Evolutionary conservation across 495 filamentous ascomycete species (phyloP).

Genomic region (Lophium mytilinum): DNA sequence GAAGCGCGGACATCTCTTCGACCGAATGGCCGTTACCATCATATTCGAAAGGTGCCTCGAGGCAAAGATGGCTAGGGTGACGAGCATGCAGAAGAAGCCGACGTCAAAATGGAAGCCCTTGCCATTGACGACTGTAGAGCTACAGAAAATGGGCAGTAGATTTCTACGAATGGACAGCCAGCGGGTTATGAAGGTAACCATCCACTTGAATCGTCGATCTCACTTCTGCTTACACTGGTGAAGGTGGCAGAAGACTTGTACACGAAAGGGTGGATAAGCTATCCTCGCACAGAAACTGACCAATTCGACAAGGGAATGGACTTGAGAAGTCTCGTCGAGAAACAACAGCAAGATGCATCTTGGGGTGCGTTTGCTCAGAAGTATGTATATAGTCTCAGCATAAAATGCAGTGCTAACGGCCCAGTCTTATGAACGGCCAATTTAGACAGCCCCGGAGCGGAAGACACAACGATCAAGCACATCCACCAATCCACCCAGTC

Average conservation of each 20-base stretch:
- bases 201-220: too few species aligned
- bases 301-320: conserved; percentile 90
- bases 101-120: conserved; percentile 92
- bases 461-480: conserved; percentile 86
- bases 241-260: conserved; percentile 80
- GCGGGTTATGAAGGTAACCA: conserved; percentile 64
- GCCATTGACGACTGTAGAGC: conserved; percentile 90
- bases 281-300: conserved; percentile 94
- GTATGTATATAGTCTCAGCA: conserved; percentile 25
- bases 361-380: conserved; percentile 81
- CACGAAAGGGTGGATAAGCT: conserved; percentile 91
- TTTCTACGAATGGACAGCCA: conserved; percentile 82
- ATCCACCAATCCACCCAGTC: conserved; percentile 94
- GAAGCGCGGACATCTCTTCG: conserved; percentile 76
- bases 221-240: not conserved
- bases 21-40: conserved; percentile 70
- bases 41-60: conserved; percentile 76
- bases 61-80: conserved; percentile 71
- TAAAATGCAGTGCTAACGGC: not conserved
- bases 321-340: conserved; percentile 68
- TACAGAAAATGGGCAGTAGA: conserved; percentile 90
- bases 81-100: conserved; percentile 76
- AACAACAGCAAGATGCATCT: conserved; percentile 62
- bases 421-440: conserved; percentile 61
- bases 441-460: conserved; percentile 79